Evolutionary conservation across 768 basidiomycete species (phyloP).

Genomic region (Mycena olivaceomarginata): DNA sequence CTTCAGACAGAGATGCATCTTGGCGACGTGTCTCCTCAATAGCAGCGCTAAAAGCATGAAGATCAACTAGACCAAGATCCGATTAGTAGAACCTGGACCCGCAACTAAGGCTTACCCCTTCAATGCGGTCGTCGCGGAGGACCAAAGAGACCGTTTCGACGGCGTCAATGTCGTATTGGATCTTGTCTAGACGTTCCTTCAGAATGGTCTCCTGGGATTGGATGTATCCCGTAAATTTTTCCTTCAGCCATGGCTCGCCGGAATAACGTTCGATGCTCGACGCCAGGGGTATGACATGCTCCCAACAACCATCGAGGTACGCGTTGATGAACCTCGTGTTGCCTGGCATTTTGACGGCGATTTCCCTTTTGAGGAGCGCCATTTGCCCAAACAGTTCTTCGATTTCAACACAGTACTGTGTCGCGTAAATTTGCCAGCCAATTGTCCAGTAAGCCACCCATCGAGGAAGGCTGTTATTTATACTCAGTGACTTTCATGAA

Average conservation of each 20-base stretch:
- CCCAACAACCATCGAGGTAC: constrained; percentile 8
- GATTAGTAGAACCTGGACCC: too few species aligned
- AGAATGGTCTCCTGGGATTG: background rate
- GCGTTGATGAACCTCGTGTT: constrained; percentile 42
- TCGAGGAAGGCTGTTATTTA: background rate
- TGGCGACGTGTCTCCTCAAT: too few species aligned
- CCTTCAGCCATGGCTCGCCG: background rate
- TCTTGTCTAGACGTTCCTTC: background rate
- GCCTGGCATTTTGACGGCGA: constrained; percentile 20
- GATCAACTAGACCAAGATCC: too few species aligned
- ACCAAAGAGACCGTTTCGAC: background rate
- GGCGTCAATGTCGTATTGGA: constrained; percentile 9
- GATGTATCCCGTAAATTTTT: background rate
- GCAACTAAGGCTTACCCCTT: background rate
- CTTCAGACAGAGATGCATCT: too few species aligned
- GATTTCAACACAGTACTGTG: constrained; percentile 16
- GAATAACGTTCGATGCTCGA: too few species aligned
- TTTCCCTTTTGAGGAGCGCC: constrained; percentile 6
- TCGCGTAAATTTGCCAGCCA: constrained; percentile 40
- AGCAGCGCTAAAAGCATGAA: too few species aligned
- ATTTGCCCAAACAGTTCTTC: constrained; percentile 27
- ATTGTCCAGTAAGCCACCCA: constrained; percentile 39
- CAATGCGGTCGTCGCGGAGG: background rate
- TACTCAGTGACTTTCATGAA: background rate
- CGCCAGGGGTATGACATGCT: background rate